Conservation (phyloP, 2,329 filamentous ascomycete species). For the Alternaria longipes region DNA sequence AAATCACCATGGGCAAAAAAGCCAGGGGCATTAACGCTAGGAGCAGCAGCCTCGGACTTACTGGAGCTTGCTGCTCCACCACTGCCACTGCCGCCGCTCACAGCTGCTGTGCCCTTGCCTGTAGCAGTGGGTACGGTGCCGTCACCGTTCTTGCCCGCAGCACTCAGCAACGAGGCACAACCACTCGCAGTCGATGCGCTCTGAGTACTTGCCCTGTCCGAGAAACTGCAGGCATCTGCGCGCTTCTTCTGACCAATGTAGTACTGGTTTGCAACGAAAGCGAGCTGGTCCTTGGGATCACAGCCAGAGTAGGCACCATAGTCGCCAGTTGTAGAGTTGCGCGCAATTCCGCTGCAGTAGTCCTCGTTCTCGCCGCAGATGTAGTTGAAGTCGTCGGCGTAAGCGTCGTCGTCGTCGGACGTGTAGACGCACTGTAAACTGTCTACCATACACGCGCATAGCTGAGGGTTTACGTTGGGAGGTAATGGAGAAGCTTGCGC, state of each 20-base stretch:
- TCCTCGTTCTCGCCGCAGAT: constrained; percentile 69
- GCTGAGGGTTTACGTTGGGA: constrained; percentile 77
- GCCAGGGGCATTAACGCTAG: constrained; percentile 28
- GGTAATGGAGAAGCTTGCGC: constrained; percentile 75
- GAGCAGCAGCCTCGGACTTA: constrained; percentile 27
- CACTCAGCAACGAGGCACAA: constrained; percentile 68
- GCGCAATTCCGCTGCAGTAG: constrained; percentile 72
- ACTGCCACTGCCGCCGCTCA: constrained; percentile 12
- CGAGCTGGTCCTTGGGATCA: constrained; percentile 73
- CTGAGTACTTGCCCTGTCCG: constrained; percentile 68
- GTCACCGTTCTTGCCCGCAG: constrained; percentile 69
- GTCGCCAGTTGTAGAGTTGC: constrained; percentile 71
- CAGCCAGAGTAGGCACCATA: constrained; percentile 84
- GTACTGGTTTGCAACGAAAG: constrained; percentile 78
- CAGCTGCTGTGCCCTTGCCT: constrained; percentile 32
- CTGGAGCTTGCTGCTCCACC: constrained; percentile 22
- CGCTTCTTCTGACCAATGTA: constrained; percentile 60
- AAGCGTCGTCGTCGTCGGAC: constrained; percentile 66
- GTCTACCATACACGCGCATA: constrained; percentile 86
- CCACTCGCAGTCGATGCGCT: constrained; percentile 56
- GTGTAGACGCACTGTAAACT: constrained; percentile 75
- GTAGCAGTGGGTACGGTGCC: constrained; percentile 58
- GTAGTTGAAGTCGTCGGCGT: constrained; percentile 74
- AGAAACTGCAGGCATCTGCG: constrained; percentile 73
- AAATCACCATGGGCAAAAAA: constrained; percentile 39